A percentile compares a stretch with the other conserved stretches of the same genome.
These are phyloP conservation scores for Dendrocalamus latiflorus DNA, from an alignment of 202 grass and related monocot species.

Conservation along the genomic window DNA sequence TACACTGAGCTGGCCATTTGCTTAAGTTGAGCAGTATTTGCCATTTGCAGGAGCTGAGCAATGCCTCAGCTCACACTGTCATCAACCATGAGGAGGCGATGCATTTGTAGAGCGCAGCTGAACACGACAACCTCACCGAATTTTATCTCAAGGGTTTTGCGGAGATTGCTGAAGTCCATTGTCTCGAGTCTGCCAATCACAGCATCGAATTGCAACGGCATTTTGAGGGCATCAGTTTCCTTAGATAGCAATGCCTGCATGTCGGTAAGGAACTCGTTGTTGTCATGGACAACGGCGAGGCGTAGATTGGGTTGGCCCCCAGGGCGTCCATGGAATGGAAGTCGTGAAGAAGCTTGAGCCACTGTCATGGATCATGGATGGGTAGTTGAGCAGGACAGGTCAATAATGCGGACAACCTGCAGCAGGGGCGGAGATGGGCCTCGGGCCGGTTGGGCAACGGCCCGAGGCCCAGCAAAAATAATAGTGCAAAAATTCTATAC, in stretches of 20 bases:
- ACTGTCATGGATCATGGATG: conserved; percentile 47
- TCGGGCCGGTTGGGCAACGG: too few relatives aligned
- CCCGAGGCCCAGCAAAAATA: too few relatives aligned
- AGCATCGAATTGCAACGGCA: conserved; percentile 35
- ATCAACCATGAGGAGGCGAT: conserved; percentile 38
- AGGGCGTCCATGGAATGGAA: conserved; percentile 4
- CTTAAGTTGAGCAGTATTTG: neutral
- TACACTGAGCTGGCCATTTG: conserved; percentile 5
- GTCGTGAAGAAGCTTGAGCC: conserved; percentile 35
- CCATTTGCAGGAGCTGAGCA: conserved; percentile 20
- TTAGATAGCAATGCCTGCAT: conserved; percentile 4
- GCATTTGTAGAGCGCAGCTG: conserved; percentile 38
- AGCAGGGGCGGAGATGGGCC: too few relatives aligned
- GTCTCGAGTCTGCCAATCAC: conserved; percentile 36
- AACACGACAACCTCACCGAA: conserved; percentile 30
- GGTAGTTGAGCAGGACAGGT: conserved; percentile 35
- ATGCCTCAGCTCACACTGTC: neutral
- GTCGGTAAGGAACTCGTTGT: conserved; percentile 27
- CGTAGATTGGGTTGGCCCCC: conserved; percentile 33
- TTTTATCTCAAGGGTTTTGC: conserved; percentile 24
- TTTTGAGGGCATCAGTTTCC: conserved; percentile 23
- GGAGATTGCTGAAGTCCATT: conserved; percentile 43
- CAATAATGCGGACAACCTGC: conserved; percentile 49
- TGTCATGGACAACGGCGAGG: conserved; percentile 47
- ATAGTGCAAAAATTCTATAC: too few relatives aligned